Evolutionary conservation across 495 filamentous ascomycete species (phyloP).

Genomic region (Tuber microsphaerosporum): DNA sequence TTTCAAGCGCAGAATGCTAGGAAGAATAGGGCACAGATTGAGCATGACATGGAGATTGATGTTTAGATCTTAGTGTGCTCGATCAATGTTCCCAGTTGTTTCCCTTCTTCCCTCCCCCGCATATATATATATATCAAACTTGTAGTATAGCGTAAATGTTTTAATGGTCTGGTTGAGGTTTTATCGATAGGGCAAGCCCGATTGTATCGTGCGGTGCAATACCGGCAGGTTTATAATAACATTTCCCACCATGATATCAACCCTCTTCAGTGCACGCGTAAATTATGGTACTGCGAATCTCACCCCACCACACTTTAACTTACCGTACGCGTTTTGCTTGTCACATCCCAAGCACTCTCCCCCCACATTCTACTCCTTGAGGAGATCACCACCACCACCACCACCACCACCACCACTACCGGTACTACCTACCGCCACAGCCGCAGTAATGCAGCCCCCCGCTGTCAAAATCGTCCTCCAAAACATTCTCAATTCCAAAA

Average conservation of each 20-base stretch:
- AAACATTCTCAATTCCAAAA: not conserved
- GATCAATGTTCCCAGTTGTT: constrained; percentile 3
- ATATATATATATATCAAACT: not conserved
- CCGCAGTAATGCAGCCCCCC: not conserved
- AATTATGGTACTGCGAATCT: not conserved
- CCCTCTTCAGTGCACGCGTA: not conserved
- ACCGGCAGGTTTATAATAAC: not conserved
- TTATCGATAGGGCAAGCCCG: constrained; percentile 10
- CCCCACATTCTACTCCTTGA: not conserved
- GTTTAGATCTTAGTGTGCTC: constrained; percentile 47
- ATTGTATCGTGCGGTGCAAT: not conserved
- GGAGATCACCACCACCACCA: not conserved
- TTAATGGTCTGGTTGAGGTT: not conserved
- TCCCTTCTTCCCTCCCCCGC: not conserved
- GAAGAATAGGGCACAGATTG: constrained; percentile 64
- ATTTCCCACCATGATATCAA: not conserved
- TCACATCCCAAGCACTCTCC: not conserved
- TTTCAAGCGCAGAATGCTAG: constrained; percentile 77
- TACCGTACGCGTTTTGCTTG: not conserved
- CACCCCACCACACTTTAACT: not conserved
- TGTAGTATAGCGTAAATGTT: constrained; percentile 8
- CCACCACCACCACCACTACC: not conserved
- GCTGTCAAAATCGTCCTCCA: not conserved
- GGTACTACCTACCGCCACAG: not conserved
- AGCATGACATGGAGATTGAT: constrained; percentile 96